Base-by-base conservation (phyloP, 2,329 filamentous ascomycete genomes). In the Ophiostoma sp. region DNA sequence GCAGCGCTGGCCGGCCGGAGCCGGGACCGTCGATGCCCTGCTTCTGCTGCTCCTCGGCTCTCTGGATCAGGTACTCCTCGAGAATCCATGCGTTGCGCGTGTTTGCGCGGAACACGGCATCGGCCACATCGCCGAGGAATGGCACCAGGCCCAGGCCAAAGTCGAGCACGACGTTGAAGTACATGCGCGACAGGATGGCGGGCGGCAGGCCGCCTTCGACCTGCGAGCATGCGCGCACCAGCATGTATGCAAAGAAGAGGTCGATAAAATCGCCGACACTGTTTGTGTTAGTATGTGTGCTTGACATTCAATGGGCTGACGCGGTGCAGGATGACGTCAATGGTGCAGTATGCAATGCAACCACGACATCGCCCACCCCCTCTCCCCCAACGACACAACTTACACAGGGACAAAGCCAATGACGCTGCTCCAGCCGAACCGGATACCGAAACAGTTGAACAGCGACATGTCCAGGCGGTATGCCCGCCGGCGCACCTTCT, bases 341-440 rank as follows among this genome's bases (percentile, higher is more conserved):
- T 31, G 36, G n/a, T 27, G 36, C 64, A 67, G 6, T 23, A 10
- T 39, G 60, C 60, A 62, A 6, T 39, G 54, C n/a, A 36, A 17
- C 11, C 35, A 31, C 36, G 35, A 35, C 36, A 31, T 2, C 20
- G 1, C 3, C n/a, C n/a, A n/a, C n/a, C n/a, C n/a, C n/a, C n/a
- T n/a, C 41, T 35, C 36, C 10, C 10, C 36, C 36, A 39, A 39
- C 36, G 2, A 10, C 4, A 23, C 17, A 70, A 85, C 91, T 84
- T 85, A 93, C 86, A 87, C 87, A 75, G 95, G 95, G 69, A 98
- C 79, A 8, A 98, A 77, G 17, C 90, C 95, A 75, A 98, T 92
- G 71, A 97, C 86, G 75, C 90, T 91, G 68, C 91, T 88, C 93
- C 93, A 97, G 69, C 95, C 95, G 77, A 98, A 94, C 71, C 89